phyloP scores from a whole-genome alignment of 306 rosid species.

The Casuarina glauca region DNA sequence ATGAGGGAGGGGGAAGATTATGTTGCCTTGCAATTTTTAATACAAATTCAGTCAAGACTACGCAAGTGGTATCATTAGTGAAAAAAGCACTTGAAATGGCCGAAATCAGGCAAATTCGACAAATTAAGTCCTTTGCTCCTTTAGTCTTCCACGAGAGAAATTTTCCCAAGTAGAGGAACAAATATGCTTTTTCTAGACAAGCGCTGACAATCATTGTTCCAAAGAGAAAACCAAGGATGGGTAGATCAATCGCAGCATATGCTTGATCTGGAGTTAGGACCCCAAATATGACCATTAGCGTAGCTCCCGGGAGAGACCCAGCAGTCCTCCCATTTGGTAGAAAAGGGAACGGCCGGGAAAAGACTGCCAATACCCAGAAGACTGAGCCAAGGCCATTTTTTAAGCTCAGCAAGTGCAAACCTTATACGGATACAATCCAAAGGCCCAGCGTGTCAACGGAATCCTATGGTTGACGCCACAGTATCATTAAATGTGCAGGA shows the following conservation, averaged over 20 bases:
- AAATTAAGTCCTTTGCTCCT: slow-evolving; percentile 84
- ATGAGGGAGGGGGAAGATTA: slow-evolving; percentile 69
- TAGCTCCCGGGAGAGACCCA: slow-evolving; percentile 85
- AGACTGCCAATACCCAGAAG: slow-evolving; percentile 88
- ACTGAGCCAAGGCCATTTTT: slow-evolving; percentile 66
- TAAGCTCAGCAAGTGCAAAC: slow-evolving; percentile 1
- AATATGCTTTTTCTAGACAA: slow-evolving; percentile 87
- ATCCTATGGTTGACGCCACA: neutral
- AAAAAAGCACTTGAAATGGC: slow-evolving; percentile 82
- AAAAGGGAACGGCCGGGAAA: slow-evolving; percentile 77
- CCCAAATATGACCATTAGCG: slow-evolving; percentile 75
- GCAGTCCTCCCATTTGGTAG: slow-evolving; percentile 90
- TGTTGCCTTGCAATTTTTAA: slow-evolving; percentile 81
- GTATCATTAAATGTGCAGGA: neutral
- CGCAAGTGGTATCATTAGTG: slow-evolving; percentile 88
- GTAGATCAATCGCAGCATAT: slow-evolving; percentile 73
- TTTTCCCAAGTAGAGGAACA: slow-evolving; percentile 83
- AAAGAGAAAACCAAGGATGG: slow-evolving; percentile 83
- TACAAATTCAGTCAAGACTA: slow-evolving; percentile 84
- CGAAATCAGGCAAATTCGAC: slow-evolving; percentile 76
- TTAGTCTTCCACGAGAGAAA: slow-evolving; percentile 77
- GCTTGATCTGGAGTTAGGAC: slow-evolving; percentile 76
- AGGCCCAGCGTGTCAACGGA: neutral
- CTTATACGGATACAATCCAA: neutral
- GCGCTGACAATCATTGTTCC: slow-evolving; percentile 95